phyloP scores from a whole-genome alignment of 2,329 filamentous ascomycete genomes.

The Penicillium thymicola region DNA sequence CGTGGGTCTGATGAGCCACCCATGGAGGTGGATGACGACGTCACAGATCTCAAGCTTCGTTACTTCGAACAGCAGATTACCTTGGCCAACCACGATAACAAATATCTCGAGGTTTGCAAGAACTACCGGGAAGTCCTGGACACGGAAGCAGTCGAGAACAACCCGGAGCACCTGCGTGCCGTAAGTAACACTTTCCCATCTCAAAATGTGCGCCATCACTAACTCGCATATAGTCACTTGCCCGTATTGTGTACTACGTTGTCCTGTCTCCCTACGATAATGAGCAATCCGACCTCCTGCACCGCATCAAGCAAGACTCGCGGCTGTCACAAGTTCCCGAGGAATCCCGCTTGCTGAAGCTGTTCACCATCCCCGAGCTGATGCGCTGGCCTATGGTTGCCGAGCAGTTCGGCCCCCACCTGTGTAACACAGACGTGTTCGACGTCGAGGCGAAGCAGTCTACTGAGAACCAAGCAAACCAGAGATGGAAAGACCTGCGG shows the following conservation, averaged over 20 bases:
- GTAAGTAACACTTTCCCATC: slow-evolving; percentile 52
- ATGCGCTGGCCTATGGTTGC: slow-evolving; percentile 98
- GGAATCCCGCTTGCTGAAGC: slow-evolving; percentile 82
- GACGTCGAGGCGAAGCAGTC: slow-evolving; percentile 61
- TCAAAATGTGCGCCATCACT: not conserved
- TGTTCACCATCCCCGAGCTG: slow-evolving; percentile 91
- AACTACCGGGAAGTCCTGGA: slow-evolving; percentile 96
- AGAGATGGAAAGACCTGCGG: slow-evolving; percentile 89
- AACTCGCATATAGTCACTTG: slow-evolving; percentile 62
- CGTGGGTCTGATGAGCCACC: slow-evolving; percentile 73
- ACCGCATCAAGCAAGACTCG: slow-evolving; percentile 82
- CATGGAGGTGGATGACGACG: slow-evolving; percentile 77
- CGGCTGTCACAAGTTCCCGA: slow-evolving; percentile 73
- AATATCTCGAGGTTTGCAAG: slow-evolving; percentile 97
- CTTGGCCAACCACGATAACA: slow-evolving; percentile 92
- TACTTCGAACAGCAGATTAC: slow-evolving; percentile 98
- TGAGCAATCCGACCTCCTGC: slow-evolving; percentile 94
- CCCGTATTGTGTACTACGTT: slow-evolving; percentile 95
- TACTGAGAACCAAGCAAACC: slow-evolving; percentile 73
- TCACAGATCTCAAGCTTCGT: slow-evolving; percentile 89
- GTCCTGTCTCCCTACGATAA: slow-evolving; percentile 97
- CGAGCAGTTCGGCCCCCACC: slow-evolving; percentile 80
- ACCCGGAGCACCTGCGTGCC: slow-evolving; percentile 77
- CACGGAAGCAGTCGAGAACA: slow-evolving; percentile 90
- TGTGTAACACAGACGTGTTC: slow-evolving; percentile 89